Evolutionary conservation across 371 early-diverging fungal genomes (phyloP), one percentile per base, ranked within the genome.

Genomic region (Mucor ambiguus): DNA sequence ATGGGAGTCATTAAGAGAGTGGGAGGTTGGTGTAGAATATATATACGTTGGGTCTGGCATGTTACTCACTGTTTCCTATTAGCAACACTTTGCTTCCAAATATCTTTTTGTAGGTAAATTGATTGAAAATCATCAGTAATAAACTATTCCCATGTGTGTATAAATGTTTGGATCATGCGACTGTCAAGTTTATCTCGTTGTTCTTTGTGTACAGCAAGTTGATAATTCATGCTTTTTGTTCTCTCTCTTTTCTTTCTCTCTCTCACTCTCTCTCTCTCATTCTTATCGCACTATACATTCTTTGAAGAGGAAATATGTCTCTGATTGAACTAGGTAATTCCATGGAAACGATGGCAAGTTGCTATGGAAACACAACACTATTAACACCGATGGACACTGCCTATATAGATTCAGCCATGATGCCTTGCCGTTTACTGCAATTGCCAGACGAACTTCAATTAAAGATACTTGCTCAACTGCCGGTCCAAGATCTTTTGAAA

Each of bases 1-100:
- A 70, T 76, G 82, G 74, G 88, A 92, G 41, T 74, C 92, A 0
- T 71, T 96, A 60, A 80, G 83, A 22, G 91, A 92, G 28, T 97
- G 96, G 91, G 88, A 44, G 12, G 16, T 26, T 24, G 41, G 33
- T 43, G 26, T 58, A 37, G 11, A 1, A 1, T 1, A 37, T 3
- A 6, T 14, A 11, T 26, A 9, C 26, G 41, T 2, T 24, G 22
- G 16, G 7, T 37, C 7, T 37, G 12, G 38, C 58, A n/a, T 28
- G 46, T 24, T 6, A 11, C 28, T 54, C 11, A 46, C 9, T 46
- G 11, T 46, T 35, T 35, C 30, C 26, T 49, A 4, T 3, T 66
- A 69, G 67, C 49, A 66, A 60, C 63, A 67, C 26, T 67, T 71
- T 46, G 58, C 59, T 22, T 44, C 59, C 16, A 71, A 66, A 28